Percentiles rank a stretch among this genome's conserved stretches.
These are phyloP conservation scores for Aegilops umbellulata DNA, from an alignment of 176 grass and related monocot genomes.

Conservation along the genomic window DNA sequence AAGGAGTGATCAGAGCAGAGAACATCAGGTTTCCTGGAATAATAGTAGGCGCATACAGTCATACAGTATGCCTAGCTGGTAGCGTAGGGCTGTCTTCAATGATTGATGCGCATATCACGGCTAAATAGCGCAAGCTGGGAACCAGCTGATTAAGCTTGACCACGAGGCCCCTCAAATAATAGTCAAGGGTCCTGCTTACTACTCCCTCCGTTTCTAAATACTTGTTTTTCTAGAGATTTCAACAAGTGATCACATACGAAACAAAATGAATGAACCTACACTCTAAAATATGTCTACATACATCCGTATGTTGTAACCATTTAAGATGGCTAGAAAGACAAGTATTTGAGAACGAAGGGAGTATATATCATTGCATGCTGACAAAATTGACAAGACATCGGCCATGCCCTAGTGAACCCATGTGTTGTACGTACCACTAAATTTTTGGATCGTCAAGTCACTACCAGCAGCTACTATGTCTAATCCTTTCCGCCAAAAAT, in stretches of 20 bases:
- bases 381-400: slow-evolving; percentile 28
- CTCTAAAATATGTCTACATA: too few relatives aligned
- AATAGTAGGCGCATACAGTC: background rate
- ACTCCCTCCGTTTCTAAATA: too few relatives aligned
- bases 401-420: background rate
- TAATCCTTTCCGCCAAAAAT: background rate
- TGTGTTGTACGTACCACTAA: background rate
- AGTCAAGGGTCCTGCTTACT: slow-evolving; percentile 6
- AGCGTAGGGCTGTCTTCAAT: background rate
- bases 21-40: background rate
- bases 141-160: background rate
- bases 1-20: background rate
- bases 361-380: slow-evolving; percentile 4
- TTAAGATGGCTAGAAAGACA: too few relatives aligned
- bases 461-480: background rate
- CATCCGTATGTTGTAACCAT: too few relatives aligned
- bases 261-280: too few relatives aligned
- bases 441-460: background rate
- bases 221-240: too few relatives aligned
- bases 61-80: background rate
- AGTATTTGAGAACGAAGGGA: too few relatives aligned
- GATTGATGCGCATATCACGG: slow-evolving; percentile 29
- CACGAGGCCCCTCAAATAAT: background rate
- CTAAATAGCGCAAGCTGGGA: background rate
- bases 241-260: too few relatives aligned